Evolutionary conservation across 768 basidiomycete genomes (phyloP).

Genomic region (Boletus vermiculosoides): DNA sequence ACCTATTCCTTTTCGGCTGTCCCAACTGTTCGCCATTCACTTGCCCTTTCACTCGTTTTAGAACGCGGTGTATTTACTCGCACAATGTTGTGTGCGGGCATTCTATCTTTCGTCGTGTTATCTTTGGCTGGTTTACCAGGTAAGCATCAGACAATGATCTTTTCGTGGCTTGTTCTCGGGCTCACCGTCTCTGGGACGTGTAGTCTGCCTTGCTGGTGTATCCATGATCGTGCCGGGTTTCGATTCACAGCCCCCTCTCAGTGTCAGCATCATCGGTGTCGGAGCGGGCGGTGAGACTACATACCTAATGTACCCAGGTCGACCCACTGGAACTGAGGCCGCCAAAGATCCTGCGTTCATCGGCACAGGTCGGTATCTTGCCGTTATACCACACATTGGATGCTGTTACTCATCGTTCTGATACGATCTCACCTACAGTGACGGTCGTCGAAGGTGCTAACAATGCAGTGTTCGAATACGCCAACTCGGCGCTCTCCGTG

Average conservation of each 20-base stretch:
- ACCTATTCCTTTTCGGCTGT: not conserved
- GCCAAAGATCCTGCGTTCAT: constrained; percentile 31
- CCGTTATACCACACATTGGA: too few relatives aligned
- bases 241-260: constrained; percentile 38
- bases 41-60: not conserved
- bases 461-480: not conserved
- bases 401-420: not conserved
- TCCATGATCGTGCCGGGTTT: constrained; percentile 49
- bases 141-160: not conserved
- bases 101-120: not conserved
- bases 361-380: constrained; percentile 36
- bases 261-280: constrained; percentile 42
- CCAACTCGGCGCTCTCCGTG: not conserved
- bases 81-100: not conserved
- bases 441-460: not conserved
- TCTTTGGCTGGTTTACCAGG: constrained; percentile 6
- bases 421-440: not conserved
- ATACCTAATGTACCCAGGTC: constrained; percentile 39
- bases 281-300: constrained; percentile 43
- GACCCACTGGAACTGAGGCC: constrained; percentile 31
- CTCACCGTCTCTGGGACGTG: not conserved
- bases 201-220: constrained; percentile 12
- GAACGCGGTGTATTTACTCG: not conserved
- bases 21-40: not conserved
- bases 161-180: not conserved